Conservation (phyloP, 2,329 filamentous ascomycete species). For the Fusarium sp. region DNA sequence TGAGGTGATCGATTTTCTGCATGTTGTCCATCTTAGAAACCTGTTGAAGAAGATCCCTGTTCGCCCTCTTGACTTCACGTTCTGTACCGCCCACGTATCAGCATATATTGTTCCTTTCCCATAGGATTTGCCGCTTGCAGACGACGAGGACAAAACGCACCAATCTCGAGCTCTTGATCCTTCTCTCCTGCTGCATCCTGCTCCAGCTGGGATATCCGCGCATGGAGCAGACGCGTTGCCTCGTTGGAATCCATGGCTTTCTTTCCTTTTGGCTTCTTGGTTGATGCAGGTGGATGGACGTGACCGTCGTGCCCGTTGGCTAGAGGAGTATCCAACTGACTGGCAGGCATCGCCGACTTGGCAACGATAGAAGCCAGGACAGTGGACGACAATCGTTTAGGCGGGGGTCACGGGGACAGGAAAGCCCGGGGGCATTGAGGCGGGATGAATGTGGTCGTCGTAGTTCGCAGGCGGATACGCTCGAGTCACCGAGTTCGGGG, state of each 20-base stretch:
- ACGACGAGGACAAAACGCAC: slow-evolving; percentile 65
- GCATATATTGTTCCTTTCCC: slow-evolving; percentile 37
- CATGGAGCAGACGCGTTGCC: slow-evolving; percentile 90
- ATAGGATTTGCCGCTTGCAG: slow-evolving; percentile 25
- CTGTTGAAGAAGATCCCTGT: slow-evolving; percentile 88
- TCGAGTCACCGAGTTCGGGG: slow-evolving; percentile 31
- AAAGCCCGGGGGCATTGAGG: slow-evolving; percentile 44
- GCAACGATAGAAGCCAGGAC: slow-evolving; percentile 36
- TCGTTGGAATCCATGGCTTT: slow-evolving; percentile 89
- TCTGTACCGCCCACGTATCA: slow-evolving; percentile 68
- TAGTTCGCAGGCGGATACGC: slow-evolving; percentile 29
- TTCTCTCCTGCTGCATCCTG: slow-evolving; percentile 94
- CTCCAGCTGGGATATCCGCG: slow-evolving; percentile 95
- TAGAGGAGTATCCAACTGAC: slow-evolving; percentile 59
- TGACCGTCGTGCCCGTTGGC: slow-evolving; percentile 61
- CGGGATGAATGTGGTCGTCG: slow-evolving; percentile 31
- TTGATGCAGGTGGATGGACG: slow-evolving; percentile 57
- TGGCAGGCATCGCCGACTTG: slow-evolving; percentile 56
- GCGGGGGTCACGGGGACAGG: slow-evolving; percentile 44
- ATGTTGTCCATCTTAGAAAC: slow-evolving; percentile 93
- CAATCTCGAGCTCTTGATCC: slow-evolving; percentile 95
- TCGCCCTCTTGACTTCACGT: slow-evolving; percentile 94
- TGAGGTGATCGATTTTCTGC: slow-evolving; percentile 90
- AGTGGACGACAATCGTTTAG: slow-evolving; percentile 33
- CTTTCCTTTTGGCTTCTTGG: slow-evolving; percentile 88